Evolutionary conservation across 2,329 filamentous ascomycete genomes (phyloP), one percentile per base, ranked within the genome.

Genomic region (Monosporascus sp.): DNA sequence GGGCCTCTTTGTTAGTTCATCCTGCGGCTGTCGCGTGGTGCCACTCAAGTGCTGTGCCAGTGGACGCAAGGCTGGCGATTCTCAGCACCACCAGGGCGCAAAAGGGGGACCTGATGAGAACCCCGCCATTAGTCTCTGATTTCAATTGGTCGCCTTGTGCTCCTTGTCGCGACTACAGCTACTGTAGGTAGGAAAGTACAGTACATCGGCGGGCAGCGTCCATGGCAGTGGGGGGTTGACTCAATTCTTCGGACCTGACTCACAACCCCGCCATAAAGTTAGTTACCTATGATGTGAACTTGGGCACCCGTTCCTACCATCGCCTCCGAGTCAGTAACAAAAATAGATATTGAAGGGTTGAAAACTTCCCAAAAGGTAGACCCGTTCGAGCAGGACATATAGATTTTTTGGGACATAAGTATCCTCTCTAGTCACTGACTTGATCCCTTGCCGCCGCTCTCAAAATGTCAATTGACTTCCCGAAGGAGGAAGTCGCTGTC

Each of bases 401-500:
- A 43, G 39, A 20, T 8, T 24, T 24, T 24, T 3, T 14, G 5
- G 9, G 9, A 35, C 14, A 35, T 14, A 14, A 35, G 5, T 35
- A 35, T 35, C 31, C 31, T 35, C 11, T 14, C 14, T 1, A 14
- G 31, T 14, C 31, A 14, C 11, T 2, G 15, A 39, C n/a, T 45
- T 49, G 31, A 20, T 15, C 20, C 22, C 14, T 20, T 44, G 41
- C 41, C 14, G 20, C 14, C 18, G 14, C 41, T 20, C 22, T 53
- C 63, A 70, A 67, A 64, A 90, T 92, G 88, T 90, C 88, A 67
- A 93, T 97, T 76, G 84, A 93, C 74, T 97, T 97, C 71, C 88
- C 93, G 53, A 88, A 89, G 72, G 89, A 94, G 73, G 93, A 97
- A 80, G 88, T 95, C 76, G 82, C 78, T 58, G 82, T 92, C 70